Evolutionary conservation across 2,329 filamentous ascomycete species (phyloP).

Genomic region (Trichoderma sp.): DNA sequence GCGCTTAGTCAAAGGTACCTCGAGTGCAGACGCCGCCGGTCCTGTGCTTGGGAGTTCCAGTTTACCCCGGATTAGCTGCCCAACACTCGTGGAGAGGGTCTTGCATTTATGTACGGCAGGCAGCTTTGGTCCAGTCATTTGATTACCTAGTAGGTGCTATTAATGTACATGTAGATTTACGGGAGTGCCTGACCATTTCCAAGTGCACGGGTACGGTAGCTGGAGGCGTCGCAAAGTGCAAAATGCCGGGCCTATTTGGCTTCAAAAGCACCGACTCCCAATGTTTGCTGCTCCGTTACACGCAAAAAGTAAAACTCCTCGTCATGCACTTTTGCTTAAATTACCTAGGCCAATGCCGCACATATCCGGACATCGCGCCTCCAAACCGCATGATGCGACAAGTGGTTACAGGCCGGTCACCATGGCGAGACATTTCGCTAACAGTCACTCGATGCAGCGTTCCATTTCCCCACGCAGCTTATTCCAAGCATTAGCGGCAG

Average conservation of each 20-base stretch:
- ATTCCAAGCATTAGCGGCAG: not conserved
- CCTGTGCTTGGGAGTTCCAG: not conserved
- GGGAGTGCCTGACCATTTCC: not conserved
- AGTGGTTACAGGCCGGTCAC: not conserved
- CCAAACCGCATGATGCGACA: not conserved
- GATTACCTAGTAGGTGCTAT: too few relatives aligned
- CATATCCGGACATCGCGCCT: not conserved
- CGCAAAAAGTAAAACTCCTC: not conserved
- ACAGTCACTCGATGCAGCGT: not conserved
- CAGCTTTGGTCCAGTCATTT: not conserved
- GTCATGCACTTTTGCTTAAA: not conserved
- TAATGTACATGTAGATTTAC: too few relatives aligned
- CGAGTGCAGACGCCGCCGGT: not conserved
- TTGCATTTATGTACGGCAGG: not conserved
- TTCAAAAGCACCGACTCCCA: not conserved
- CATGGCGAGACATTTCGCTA: not conserved
- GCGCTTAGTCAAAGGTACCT: not conserved
- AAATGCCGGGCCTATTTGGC: not conserved
- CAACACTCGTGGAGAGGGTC: not conserved
- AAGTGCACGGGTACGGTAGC: not conserved
- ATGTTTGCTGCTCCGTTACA: not conserved
- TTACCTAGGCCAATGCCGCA: not conserved
- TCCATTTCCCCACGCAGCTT: not conserved
- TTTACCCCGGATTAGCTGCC: slow-evolving; percentile 10
- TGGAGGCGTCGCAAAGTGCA: not conserved